Evolutionary conservation across 2,329 filamentous ascomycete genomes (phyloP).

Genomic region (Leptographium lundbergii): DNA sequence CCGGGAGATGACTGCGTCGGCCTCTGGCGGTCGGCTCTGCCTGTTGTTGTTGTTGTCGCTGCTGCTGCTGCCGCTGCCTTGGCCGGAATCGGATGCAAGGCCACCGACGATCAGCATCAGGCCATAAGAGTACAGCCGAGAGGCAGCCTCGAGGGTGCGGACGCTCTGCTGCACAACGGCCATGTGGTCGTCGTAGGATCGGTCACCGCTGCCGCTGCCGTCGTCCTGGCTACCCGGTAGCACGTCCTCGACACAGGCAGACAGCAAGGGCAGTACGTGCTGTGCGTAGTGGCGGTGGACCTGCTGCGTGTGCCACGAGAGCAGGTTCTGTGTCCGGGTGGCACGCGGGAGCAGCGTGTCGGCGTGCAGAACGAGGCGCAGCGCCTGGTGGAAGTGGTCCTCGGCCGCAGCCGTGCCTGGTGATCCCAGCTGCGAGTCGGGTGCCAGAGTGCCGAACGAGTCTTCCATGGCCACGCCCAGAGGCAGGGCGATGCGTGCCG

Average conservation of each 20-base stretch:
- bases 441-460: conserved; percentile 35
- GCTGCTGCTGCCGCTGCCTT: not conserved
- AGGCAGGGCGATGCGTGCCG: conserved; percentile 42
- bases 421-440: conserved; percentile 24
- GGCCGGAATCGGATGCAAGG: conserved; percentile 22
- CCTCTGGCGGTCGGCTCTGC: not conserved
- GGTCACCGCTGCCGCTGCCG: not conserved
- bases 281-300: conserved; percentile 47
- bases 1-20: conserved; percentile 22
- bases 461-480: conserved; percentile 41
- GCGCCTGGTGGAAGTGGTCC: conserved; percentile 34
- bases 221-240: not conserved
- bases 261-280: conserved; percentile 44
- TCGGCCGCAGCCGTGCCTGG: conserved; percentile 23
- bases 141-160: conserved; percentile 45
- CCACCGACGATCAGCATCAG: conserved; percentile 36
- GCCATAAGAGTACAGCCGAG: conserved; percentile 44
- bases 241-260: conserved; percentile 23
- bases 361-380: conserved; percentile 41
- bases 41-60: no score
- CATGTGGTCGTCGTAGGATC: conserved; percentile 29
- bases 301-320: conserved; percentile 49
- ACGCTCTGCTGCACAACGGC: conserved; percentile 35
- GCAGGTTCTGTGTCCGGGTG: conserved; percentile 39
- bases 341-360: conserved; percentile 32